Evolutionary conservation across 768 basidiomycete species (phyloP).

Genomic region (Pleurotus giganteus): DNA sequence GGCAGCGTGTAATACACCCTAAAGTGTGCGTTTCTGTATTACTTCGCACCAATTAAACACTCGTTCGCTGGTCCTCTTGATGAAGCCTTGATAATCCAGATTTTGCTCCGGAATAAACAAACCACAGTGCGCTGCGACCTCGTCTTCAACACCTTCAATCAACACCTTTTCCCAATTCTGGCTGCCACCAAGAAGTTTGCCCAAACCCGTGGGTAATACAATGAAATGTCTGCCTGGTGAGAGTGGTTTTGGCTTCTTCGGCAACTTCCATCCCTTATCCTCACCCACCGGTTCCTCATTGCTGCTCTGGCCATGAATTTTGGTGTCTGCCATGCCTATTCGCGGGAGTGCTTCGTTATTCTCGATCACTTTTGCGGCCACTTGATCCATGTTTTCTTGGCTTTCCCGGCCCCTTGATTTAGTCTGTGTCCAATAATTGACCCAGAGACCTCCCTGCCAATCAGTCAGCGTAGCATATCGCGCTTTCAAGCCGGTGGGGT

Average conservation of each 20-base stretch:
- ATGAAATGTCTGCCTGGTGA: constrained; percentile 49
- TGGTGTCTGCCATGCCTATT: constrained; percentile 19
- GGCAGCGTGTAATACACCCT: neutral
- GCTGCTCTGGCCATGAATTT: constrained; percentile 11
- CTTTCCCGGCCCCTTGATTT: constrained; percentile 16
- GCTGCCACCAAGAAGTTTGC: constrained; percentile 36
- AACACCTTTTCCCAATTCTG: constrained; percentile 50
- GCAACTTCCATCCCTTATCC: constrained; percentile 20
- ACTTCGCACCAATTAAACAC: constrained; percentile 42
- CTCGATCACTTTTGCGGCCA: constrained; percentile 17
- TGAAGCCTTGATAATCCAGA: constrained; percentile 47
- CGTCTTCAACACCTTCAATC: constrained; percentile 51
- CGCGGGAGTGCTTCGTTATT: constrained; percentile 18
- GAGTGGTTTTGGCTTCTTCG: constrained; percentile 23
- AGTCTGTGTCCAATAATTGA: constrained; percentile 62
- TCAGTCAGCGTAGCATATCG: constrained; percentile 47
- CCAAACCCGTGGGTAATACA: constrained; percentile 46
- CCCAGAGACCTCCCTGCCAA: constrained; percentile 54
- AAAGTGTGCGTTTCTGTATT: constrained; percentile 3
- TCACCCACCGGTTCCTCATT: constrained; percentile 18
- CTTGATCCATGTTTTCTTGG: constrained; percentile 11
- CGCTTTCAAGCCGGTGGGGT: constrained; percentile 44
- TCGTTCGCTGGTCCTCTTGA: constrained; percentile 40
- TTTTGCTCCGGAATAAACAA: constrained; percentile 51
- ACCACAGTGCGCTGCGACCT: constrained; percentile 56